Evolutionary conservation across 2,329 filamentous ascomycete genomes (phyloP).

Genomic region (Alternaria sp.): DNA sequence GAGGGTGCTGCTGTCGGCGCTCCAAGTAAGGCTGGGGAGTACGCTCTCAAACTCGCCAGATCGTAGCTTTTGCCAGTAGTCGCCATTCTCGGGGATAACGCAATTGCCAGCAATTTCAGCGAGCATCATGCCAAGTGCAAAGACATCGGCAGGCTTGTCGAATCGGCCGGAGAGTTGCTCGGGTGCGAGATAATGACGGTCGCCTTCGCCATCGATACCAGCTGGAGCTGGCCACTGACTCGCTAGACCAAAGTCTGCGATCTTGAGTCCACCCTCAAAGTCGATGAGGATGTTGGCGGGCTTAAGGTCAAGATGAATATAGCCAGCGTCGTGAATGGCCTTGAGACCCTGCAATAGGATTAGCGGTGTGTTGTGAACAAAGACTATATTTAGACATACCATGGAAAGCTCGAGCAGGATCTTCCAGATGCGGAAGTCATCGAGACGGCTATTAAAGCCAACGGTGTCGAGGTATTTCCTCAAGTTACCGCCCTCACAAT

Average conservation of each 20-base stretch:
- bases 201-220: constrained; percentile 88
- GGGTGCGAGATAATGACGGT: constrained; percentile 94
- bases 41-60: constrained; percentile 85
- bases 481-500: constrained; percentile 91
- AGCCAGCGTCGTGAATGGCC: constrained; percentile 87
- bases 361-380: constrained; percentile 21
- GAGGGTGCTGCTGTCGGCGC: constrained; percentile 70
- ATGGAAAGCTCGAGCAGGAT: constrained; percentile 85
- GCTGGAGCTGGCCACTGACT: constrained; percentile 78
- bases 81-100: constrained; percentile 89
- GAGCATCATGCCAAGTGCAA: constrained; percentile 92
- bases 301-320: constrained; percentile 86
- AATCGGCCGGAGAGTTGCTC: constrained; percentile 88
- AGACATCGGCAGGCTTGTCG: constrained; percentile 92
- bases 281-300: constrained; percentile 85
- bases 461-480: constrained; percentile 85
- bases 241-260: constrained; percentile 87
- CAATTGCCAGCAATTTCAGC: constrained; percentile 96
- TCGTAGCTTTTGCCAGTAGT: constrained; percentile 88
- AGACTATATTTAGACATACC: constrained; percentile 63
- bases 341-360: constrained; percentile 74
- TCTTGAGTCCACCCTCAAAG: constrained; percentile 83
- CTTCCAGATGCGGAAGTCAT: constrained; percentile 99
- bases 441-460: constrained; percentile 83
- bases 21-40: constrained; percentile 87